These are phyloP conservation scores for Phytopythium aichiense DNA, from an alignment of 352 stramenopile species.

Conservation along the genomic window DNA sequence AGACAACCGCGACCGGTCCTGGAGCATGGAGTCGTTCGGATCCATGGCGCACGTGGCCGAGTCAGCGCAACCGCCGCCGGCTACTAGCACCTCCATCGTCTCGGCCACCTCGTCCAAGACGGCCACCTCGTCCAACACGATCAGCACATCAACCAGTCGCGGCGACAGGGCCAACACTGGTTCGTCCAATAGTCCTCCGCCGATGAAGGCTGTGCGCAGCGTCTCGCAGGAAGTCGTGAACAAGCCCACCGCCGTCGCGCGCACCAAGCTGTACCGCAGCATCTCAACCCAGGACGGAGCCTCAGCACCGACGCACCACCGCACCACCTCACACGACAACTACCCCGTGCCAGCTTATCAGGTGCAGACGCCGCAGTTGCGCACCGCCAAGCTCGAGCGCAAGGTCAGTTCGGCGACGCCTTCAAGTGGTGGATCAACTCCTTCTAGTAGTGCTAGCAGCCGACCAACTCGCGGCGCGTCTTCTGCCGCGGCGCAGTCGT, in stretches of 20 bases:
- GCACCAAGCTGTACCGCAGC: conserved; percentile 3
- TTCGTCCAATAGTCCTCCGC: neutral
- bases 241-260: conserved; percentile 2
- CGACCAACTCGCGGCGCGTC: neutral
- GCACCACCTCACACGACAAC: conserved; percentile 3
- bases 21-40: conserved; percentile 9
- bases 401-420: neutral
- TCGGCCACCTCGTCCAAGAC: neutral
- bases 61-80: neutral
- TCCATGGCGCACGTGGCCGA: conserved; percentile 1
- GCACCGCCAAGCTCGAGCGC: conserved; percentile 4
- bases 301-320: conserved; percentile 2
- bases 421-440: neutral
- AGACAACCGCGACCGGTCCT: conserved; percentile 7
- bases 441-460: neutral
- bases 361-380: conserved; percentile 5
- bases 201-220: conserved; percentile 9
- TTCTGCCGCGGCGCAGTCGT: conserved; percentile 1
- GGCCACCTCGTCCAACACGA: neutral
- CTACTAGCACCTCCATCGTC: neutral
- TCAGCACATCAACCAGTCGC: neutral
- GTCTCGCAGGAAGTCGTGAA: conserved; percentile 5
- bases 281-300: conserved; percentile 6
- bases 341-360: conserved; percentile 9
- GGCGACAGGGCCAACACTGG: neutral